Evolutionary conservation across 805 yeast species (phyloP), one percentile per base, ranked within the genome.

Genomic region (Candida loeiensis): DNA sequence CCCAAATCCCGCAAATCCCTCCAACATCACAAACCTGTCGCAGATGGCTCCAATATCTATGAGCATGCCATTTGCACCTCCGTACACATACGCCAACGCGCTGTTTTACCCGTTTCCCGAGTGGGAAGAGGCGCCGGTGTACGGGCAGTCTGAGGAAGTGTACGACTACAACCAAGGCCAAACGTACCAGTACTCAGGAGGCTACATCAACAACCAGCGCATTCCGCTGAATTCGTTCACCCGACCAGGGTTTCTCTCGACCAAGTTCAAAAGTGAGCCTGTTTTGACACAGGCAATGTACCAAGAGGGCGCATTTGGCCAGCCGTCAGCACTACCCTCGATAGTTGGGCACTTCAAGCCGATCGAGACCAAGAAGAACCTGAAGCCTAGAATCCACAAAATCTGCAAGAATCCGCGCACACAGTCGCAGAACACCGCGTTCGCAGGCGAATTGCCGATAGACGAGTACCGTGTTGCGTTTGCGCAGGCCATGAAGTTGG

Each of bases 301-400:
- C 30, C 22, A 11, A 4, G 19, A 9, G 15, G 8, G 11, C n/a
- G n/a, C n/a, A n/a, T n/a, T n/a, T 34, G 25, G 8, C 39, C 30
- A 16, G 18, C 34, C 30, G 12, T 20, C 32, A 25, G 25, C 35
- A 11, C 21, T 39, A 6, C 36, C 36, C 12, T 19, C 38, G 3
- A 14, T 29, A 14, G 37, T 36, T 22, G 38, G 37, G 22, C 43
- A 58, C 37, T 66, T 56, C 55, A 61, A 61, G 40, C 72, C 72
- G 9, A 57, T 52, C 8, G 60, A 58, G 28, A 64, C 71, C 12
- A 66, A 66, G 44, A 53, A 53, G 39, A 66, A 66, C 46, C 47
- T 59, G 15, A 53, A 58, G 30, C 73, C 73, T 2, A 50, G 69
- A 24, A 66, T 66, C 46, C 58, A 65, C 46, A 63, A 61, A 39